Percentiles rank a stretch among this genome's conserved stretches.
phyloP scores from a whole-genome alignment of 495 filamentous ascomycete genomes.

The Clohesyomyces aquaticus region DNA sequence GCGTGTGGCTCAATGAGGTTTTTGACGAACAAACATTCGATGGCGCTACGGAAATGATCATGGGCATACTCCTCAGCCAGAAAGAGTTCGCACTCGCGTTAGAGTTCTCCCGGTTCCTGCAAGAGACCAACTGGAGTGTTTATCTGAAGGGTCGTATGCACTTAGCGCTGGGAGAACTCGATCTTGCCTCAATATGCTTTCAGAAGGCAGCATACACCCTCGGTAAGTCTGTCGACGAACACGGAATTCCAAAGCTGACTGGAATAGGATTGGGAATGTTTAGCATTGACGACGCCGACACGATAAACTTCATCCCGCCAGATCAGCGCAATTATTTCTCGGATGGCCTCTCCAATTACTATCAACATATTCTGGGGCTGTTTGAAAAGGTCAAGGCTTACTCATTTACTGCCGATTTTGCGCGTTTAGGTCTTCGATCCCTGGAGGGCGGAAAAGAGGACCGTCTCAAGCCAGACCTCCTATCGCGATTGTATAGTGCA shows the following conservation, averaged over 20 bases:
- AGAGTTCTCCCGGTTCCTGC: slow-evolving; percentile 30
- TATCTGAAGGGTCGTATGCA: slow-evolving; percentile 86
- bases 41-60: slow-evolving; percentile 52
- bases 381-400: slow-evolving; percentile 77
- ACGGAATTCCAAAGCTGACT: slow-evolving; percentile 3
- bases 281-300: slow-evolving; percentile 49
- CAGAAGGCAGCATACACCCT: slow-evolving; percentile 80
- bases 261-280: slow-evolving; percentile 39
- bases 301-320: slow-evolving; percentile 68
- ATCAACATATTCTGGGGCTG: slow-evolving; percentile 78
- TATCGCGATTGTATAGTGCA: slow-evolving; percentile 80
- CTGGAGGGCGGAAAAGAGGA: slow-evolving; percentile 27
- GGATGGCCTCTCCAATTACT: slow-evolving; percentile 79
- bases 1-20: slow-evolving; percentile 39
- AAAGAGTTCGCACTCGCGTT: slow-evolving; percentile 39
- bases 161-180: slow-evolving; percentile 71
- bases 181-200: slow-evolving; percentile 75
- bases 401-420: slow-evolving; percentile 82
- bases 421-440: slow-evolving; percentile 70
- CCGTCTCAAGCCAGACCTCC: slow-evolving; percentile 62
- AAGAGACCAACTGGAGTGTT: slow-evolving; percentile 62
- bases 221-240: slow-evolving; percentile 58
- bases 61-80: slow-evolving; percentile 57
- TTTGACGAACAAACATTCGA: slow-evolving; percentile 42
- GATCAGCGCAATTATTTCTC: slow-evolving; percentile 72